Base-by-base conservation (phyloP, 1,139 yeast species). In the Nakaseomyces glabratus region DNA sequence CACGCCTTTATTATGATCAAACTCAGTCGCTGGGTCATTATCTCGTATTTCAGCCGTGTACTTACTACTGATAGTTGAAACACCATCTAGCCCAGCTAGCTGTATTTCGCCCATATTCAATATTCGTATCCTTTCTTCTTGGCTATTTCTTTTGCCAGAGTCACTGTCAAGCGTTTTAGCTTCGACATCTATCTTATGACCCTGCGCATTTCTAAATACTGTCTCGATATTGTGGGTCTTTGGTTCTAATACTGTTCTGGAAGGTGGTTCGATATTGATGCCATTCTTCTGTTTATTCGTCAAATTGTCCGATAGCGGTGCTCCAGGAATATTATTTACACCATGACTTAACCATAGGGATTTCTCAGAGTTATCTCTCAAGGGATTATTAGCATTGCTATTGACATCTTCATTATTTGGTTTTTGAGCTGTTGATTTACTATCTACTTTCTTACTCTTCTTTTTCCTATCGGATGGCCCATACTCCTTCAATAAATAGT, bases 21-120 rank as follows among this genome's bases (percentile, higher is more conserved):
- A 78, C 9, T 65, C 49, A 6, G 69, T 58, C 24, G 82, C 66
- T 0, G 95, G 95, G 52, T 86, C 96, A 29, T 82, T 60, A 10
- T 24, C 13, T 7, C 15, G 11, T 5, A 15, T 12, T 11, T 28
- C 26, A 11, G 10, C 29, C 15, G 6, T 19, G 16, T 14, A 7
- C 6, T 26, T n/a, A 10, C 21, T 14, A 6, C 17, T 13, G 24
- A 35, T 16, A 24, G 31, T 20, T 10, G 9, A 10, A 7, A 17
- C 4, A 7, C 11, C 18, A 10, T 26, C 21, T 26, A 26, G 20
- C 5, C 30, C 30, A 17, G 30, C 30, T 26, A 41, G 46, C 45
- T 72, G 75, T 9, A 69, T 61, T 15, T 66, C 61, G 5, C 78
- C 75, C 49, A 59, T 51, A 45, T 69, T 66, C 30, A 68, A 39